phyloP scores from a whole-genome alignment of 1,284 basidiomycete genomes.

The Papiliotrema nemorosa region DNA sequence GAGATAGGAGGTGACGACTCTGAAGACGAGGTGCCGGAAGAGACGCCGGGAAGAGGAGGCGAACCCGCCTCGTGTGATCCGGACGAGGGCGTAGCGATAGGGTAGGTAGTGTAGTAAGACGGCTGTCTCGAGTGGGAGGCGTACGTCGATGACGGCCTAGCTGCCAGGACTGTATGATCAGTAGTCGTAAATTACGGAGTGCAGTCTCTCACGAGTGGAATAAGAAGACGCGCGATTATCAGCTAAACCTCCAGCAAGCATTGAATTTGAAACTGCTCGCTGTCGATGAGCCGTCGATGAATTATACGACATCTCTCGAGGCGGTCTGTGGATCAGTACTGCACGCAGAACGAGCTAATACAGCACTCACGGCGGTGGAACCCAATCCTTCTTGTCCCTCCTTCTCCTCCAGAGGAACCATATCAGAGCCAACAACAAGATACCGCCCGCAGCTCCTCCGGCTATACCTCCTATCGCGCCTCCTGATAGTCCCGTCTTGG shows the following conservation, averaged over 20 bases:
- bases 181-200: background rate
- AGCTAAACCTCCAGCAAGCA: slow-evolving; percentile 9
- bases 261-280: slow-evolving; percentile 11
- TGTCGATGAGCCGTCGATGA: slow-evolving; percentile 8
- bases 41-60: slow-evolving; percentile 12
- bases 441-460: slow-evolving; percentile 35
- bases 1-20: slow-evolving; percentile 23
- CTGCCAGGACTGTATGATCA: slow-evolving; percentile 15
- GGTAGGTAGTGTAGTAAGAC: slow-evolving; percentile 35
- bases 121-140: slow-evolving; percentile 22
- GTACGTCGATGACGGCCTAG: slow-evolving; percentile 15
- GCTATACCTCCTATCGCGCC: slow-evolving; percentile 46
- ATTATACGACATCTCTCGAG: slow-evolving; percentile 28
- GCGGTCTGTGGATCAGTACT: slow-evolving; percentile 21
- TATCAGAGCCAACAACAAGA: slow-evolving; percentile 26
- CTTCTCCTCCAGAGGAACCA: slow-evolving; percentile 26
- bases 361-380: slow-evolving; percentile 42
- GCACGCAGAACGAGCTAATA: background rate
- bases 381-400: slow-evolving; percentile 31
- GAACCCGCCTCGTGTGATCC: slow-evolving; percentile 26
- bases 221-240: slow-evolving; percentile 27
- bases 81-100: slow-evolving; percentile 30
- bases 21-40: slow-evolving; percentile 3
- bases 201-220: slow-evolving; percentile 30
- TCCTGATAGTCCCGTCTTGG: slow-evolving; percentile 17